A percentile compares a stretch with the other conserved stretches of the same genome.
These are phyloP conservation scores for Achlya hypogyna DNA, from an alignment of 352 stramenopile genomes.

Conservation along the genomic window DNA sequence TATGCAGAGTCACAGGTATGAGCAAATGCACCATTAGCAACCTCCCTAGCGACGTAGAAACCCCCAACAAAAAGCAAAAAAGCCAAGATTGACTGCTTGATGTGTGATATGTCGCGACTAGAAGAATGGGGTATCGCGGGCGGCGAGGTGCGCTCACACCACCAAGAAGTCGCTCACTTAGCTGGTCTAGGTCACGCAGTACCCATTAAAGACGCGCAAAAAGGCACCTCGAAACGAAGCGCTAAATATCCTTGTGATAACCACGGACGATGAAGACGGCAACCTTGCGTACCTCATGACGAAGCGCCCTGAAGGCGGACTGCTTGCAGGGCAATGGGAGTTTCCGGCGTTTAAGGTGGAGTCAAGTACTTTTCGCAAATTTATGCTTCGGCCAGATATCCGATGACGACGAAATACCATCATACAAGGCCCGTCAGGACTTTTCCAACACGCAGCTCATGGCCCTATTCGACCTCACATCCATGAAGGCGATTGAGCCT, in stretches of 20 bases:
- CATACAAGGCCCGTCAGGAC: conserved; percentile 49
- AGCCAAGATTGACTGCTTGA: background rate
- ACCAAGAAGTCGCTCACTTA: background rate
- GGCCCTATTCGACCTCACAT: background rate
- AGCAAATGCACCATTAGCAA: background rate
- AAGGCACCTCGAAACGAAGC: conserved; percentile 65
- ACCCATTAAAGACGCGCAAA: conserved; percentile 76
- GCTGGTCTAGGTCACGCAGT: conserved; percentile 50
- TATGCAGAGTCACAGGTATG: conserved; percentile 26
- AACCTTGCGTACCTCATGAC: conserved; percentile 54
- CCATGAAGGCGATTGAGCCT: background rate
- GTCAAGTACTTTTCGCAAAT: background rate
- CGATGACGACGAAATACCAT: conserved; percentile 52
- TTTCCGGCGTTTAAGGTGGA: conserved; percentile 72
- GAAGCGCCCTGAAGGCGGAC: conserved; percentile 52
- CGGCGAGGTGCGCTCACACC: background rate
- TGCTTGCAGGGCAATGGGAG: conserved; percentile 83
- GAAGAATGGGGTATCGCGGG: conserved; percentile 15
- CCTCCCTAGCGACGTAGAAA: background rate
- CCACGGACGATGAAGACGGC: conserved; percentile 3
- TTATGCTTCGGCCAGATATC: conserved; percentile 27
- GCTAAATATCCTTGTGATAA: conserved; percentile 61
- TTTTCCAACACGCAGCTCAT: conserved; percentile 38
- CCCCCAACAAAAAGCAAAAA: background rate
- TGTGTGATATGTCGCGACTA: conserved; percentile 11